phyloP scores from a whole-genome alignment of 2,329 filamentous ascomycete genomes.

The Remersonia thermophila region DNA sequence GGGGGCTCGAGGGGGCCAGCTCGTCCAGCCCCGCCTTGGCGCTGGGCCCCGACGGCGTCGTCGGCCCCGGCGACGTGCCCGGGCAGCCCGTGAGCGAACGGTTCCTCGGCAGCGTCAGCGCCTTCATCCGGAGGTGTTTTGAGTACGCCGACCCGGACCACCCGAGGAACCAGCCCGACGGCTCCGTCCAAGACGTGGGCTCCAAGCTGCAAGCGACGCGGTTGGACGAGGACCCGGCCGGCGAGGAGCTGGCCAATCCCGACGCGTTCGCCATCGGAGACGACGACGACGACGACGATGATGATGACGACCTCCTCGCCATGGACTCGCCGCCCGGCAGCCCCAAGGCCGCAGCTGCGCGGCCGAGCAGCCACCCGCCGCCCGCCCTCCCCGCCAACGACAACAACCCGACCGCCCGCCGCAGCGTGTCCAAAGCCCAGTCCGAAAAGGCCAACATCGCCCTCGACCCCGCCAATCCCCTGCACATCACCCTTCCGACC shows the following conservation, averaged over 20 bases:
- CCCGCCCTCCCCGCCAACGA: conserved; percentile 13
- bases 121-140: conserved; percentile 91
- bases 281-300: conserved; percentile 45
- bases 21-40: conserved; percentile 49
- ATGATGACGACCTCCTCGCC: conserved; percentile 48
- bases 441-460: conserved; percentile 77
- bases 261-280: conserved; percentile 65
- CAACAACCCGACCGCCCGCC: conserved; percentile 20
- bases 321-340: conserved; percentile 37
- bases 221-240: conserved; percentile 19
- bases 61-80: conserved; percentile 28
- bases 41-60: conserved; percentile 28
- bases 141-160: conserved; percentile 95
- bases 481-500: conserved; percentile 91
- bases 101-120: conserved; percentile 85
- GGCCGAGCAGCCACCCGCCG: conserved; percentile 13
- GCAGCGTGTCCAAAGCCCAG: conserved; percentile 47
- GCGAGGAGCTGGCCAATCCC: conserved; percentile 23
- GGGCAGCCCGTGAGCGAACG: conserved; percentile 65
- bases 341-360: conserved; percentile 23
- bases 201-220: conserved; percentile 17
- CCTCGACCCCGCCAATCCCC: conserved; percentile 80
- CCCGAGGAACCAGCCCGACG: conserved; percentile 43
- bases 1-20: conserved; percentile 67
- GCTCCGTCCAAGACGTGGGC: conserved; percentile 17